These are phyloP conservation scores for Incumbomyces lentus DNA, from an alignment of 2,329 filamentous ascomycete genomes.

Conservation along the genomic window DNA sequence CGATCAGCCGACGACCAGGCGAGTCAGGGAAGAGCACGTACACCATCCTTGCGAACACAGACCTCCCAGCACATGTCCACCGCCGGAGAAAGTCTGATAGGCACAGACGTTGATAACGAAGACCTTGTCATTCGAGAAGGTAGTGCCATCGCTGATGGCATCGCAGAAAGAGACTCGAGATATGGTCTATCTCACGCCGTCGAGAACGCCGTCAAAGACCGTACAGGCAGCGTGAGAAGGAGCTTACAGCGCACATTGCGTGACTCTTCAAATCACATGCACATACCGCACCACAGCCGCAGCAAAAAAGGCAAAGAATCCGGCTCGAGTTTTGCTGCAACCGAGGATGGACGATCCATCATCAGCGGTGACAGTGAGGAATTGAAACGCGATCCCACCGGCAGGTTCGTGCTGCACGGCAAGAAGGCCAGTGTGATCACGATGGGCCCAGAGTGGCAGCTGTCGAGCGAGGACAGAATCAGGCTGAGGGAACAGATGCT, in stretches of 20 bases:
- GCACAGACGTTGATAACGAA: conserved; percentile 42
- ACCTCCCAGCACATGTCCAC: conserved; percentile 22
- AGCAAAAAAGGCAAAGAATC: conserved; percentile 70
- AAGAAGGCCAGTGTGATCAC: conserved; percentile 97
- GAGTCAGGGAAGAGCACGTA: background rate
- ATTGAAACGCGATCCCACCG: conserved; percentile 60
- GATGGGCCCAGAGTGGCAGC: conserved; percentile 85
- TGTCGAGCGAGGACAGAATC: conserved; percentile 63
- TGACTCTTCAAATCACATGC: conserved; percentile 58
- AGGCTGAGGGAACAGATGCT: conserved; percentile 39
- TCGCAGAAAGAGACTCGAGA: conserved; percentile 34
- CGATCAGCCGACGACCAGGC: background rate
- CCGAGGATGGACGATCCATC: conserved; percentile 41
- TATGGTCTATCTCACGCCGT: conserved; percentile 29
- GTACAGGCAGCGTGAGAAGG: conserved; percentile 62
- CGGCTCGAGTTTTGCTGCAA: conserved; percentile 45
- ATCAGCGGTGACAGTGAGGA: conserved; percentile 48
- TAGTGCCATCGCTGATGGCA: conserved; percentile 31
- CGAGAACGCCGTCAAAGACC: conserved; percentile 38
- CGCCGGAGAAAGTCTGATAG: background rate
- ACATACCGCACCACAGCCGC: conserved; percentile 49
- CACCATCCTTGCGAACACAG: conserved; percentile 17
- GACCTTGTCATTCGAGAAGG: conserved; percentile 46
- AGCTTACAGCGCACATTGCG: conserved; percentile 84
- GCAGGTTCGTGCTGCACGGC: conserved; percentile 90